Conservation (phyloP, 148 eudicot genomes). For the Pouteria glomerata region DNA sequence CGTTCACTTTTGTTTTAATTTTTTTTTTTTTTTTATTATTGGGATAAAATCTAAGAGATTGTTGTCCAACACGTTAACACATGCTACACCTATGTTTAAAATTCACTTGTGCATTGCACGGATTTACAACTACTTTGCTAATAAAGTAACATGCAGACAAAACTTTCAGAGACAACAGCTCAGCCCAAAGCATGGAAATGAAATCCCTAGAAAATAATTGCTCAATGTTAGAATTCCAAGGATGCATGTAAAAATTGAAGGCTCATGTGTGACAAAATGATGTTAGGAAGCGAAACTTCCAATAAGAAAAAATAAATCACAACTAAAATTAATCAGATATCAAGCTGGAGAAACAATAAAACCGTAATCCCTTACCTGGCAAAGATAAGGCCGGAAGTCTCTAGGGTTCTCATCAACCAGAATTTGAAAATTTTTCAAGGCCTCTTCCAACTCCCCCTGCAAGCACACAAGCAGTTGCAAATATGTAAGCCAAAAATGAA, state of each 20-base stretch:
- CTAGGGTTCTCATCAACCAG: conserved; percentile 75
- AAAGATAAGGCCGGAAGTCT: conserved; percentile 93
- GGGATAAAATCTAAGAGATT: no score
- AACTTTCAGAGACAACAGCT: background rate
- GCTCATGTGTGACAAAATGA: background rate
- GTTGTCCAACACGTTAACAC: no score
- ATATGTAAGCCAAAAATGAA: background rate
- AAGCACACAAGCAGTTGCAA: conserved; percentile 1
- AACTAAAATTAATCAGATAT: background rate
- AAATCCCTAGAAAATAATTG: background rate
- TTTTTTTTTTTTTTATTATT: no score
- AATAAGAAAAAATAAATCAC: background rate
- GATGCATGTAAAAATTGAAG: background rate
- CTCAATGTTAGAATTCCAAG: background rate
- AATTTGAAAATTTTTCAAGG: conserved; percentile 51
- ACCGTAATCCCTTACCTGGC: conserved; percentile 53
- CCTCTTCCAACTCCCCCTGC: conserved; percentile 87
- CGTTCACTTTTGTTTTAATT: no score
- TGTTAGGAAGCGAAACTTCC: background rate
- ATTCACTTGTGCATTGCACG: no score
- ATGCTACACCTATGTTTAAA: no score
- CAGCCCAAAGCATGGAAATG: background rate
- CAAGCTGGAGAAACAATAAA: background rate
- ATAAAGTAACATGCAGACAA: background rate
- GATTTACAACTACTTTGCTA: no score